Evolutionary conservation across 2,329 filamentous ascomycete genomes (phyloP).

Genomic region (Fusarium tjaetaba): DNA sequence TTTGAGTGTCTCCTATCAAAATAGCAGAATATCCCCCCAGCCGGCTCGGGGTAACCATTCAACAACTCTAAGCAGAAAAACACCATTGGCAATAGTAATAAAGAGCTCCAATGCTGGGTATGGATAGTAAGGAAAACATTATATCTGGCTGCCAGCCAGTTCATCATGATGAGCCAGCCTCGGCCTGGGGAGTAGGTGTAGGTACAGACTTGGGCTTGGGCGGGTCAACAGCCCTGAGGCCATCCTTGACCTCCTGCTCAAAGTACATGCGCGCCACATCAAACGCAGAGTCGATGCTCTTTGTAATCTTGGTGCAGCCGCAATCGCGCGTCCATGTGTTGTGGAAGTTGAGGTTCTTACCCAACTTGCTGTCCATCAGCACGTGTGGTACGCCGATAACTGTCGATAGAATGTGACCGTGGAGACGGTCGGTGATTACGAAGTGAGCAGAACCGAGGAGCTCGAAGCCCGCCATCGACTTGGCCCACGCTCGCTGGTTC

Average conservation of each 20-base stretch:
- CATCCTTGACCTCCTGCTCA: conserved; percentile 27
- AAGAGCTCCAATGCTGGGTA: conserved; percentile 10
- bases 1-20: neutral
- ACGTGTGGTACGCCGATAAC: conserved; percentile 43
- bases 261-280: conserved; percentile 39
- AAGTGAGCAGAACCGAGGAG: conserved; percentile 40
- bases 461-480: conserved; percentile 41
- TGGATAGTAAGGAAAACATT: conserved; percentile 13
- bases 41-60: conserved; percentile 19
- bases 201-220: neutral
- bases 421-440: conserved; percentile 42
- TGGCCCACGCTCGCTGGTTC: conserved; percentile 43
- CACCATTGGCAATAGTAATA: conserved; percentile 6
- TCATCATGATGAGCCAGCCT: conserved; percentile 20
- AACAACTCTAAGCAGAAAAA: conserved; percentile 18
- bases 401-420: conserved; percentile 42
- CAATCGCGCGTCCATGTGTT: conserved; percentile 44
- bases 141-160: conserved; percentile 12
- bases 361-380: conserved; percentile 44
- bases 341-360: conserved; percentile 46
- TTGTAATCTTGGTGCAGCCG: conserved; percentile 39
- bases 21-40: conserved; percentile 19
- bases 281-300: conserved; percentile 36
- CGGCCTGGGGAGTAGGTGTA: conserved; percentile 13
- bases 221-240: conserved; percentile 7